Base-by-base conservation (phyloP, 1,284 basidiomycete species). In the Ustilago lituana region DNA sequence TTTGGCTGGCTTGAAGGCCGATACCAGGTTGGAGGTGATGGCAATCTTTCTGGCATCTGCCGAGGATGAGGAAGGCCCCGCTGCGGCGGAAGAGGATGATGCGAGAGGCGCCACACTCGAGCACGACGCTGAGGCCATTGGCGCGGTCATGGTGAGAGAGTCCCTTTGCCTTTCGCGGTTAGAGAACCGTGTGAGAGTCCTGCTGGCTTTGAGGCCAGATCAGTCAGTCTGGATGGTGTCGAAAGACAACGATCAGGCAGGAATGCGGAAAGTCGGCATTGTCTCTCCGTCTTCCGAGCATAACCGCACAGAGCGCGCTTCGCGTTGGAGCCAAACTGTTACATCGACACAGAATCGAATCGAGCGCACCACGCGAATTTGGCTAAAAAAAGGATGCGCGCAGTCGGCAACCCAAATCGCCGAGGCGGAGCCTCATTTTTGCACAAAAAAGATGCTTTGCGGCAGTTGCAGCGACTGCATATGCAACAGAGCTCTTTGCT, bases 1-100 rank as follows among this genome's bases (percentile, higher is more conserved):
- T 84, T 91, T 93, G 19, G 93, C 90, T 0, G 93, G 91, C 82
- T 92, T 93, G 76, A 93, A 86, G 2, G 60, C 52, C 14, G 60
- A 49, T 24, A 80, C 56, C 29, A 73, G 56, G 2, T 60, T 48
- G 6, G 59, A 11, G 4, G 61, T 67, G 53, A 79, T 55, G 27
- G 56, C 5, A 22, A 76, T 40, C 44, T 60, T 68, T 29, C 59
- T 68, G 50, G 3, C 19, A 14, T 63, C 49, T 32, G 40, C 32
- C n/a, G 49, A 35, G 8, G 55, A 39, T n/a, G 61, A 35, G 12
- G 54, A 49, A 5, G 46, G 17, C 2, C 40, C 58, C 10, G 46
- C 57, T 36, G 23, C 19, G 15, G 37, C 33, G n/a, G n/a, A n/a
- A 10, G 46, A 41, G 14, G 20, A 15, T 0, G 41, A 50, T 29